These are phyloP conservation scores for Entomophthora muscae DNA, from an alignment of 371 early-diverging fungal genomes.

Conservation along the genomic window DNA sequence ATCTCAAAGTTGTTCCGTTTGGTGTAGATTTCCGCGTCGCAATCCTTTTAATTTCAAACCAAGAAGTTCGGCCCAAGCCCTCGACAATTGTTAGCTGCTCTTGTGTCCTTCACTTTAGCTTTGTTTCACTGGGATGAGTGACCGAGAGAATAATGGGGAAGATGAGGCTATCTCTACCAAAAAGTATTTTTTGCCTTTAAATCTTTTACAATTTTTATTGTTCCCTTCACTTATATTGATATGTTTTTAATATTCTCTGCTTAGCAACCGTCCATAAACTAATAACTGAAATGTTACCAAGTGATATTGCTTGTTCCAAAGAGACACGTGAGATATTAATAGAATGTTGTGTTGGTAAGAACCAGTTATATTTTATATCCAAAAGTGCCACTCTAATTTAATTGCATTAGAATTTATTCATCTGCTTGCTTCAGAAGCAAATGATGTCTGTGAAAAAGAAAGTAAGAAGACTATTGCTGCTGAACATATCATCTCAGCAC, in stretches of 20 bases:
- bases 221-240: no score
- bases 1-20: no score
- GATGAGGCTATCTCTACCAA: constrained; percentile 75
- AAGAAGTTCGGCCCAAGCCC: no score
- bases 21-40: no score
- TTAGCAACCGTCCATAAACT: constrained; percentile 93
- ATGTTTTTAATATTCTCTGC: not conserved
- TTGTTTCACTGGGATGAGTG: constrained; percentile 33
- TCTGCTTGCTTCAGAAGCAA: constrained; percentile 83
- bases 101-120: no score
- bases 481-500: constrained; percentile 86
- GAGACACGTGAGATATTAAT: constrained; percentile 89
- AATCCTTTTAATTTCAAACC: no score
- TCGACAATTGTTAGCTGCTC: no score
- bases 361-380: not conserved
- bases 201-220: no score
- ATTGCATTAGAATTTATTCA: constrained; percentile 71
- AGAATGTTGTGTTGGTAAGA: constrained; percentile 84
- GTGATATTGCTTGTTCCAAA: constrained; percentile 75
- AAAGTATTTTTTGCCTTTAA: constrained; percentile 34
- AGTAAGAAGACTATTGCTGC: constrained; percentile 95
- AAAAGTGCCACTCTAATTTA: not conserved
- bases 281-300: constrained; percentile 86
- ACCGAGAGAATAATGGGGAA: constrained; percentile 45
- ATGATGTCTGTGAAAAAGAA: constrained; percentile 94